A percentile compares a stretch with the other conserved stretches of the same genome.
phyloP scores from a whole-genome alignment of 768 basidiomycete genomes.

The Lentinus brumalis region DNA sequence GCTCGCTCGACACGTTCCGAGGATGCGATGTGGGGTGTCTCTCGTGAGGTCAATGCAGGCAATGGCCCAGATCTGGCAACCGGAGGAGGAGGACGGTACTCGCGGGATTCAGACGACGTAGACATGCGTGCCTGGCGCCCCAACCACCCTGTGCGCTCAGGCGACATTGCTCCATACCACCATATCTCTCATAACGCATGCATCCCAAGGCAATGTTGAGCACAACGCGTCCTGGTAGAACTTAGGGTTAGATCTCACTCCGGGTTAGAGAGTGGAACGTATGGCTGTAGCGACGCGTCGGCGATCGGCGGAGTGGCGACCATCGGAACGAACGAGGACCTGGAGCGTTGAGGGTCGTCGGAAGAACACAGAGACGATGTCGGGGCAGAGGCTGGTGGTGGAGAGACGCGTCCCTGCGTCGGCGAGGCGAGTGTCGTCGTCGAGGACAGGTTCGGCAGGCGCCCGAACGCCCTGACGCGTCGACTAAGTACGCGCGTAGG shows the following conservation, averaged over 20 bases:
- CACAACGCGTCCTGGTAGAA: slow-evolving; percentile 35
- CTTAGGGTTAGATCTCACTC: slow-evolving; percentile 69
- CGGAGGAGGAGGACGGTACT: slow-evolving; percentile 5
- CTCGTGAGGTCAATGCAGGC: slow-evolving; percentile 41
- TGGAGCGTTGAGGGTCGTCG: slow-evolving; percentile 48
- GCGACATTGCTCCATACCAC: slow-evolving; percentile 24
- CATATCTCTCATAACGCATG: slow-evolving; percentile 15
- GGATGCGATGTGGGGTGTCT: slow-evolving; percentile 45
- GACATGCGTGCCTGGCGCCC: slow-evolving; percentile 15
- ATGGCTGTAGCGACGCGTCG: slow-evolving; percentile 47
- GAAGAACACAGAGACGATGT: slow-evolving; percentile 15
- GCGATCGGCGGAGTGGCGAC: slow-evolving; percentile 31
- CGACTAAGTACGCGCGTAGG: too few relatives aligned
- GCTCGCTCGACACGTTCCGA: slow-evolving; percentile 48
- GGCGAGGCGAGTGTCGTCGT: slow-evolving; percentile 20
- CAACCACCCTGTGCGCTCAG: background rate
- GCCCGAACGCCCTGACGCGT: too few relatives aligned
- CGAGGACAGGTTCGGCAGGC: slow-evolving; percentile 3
- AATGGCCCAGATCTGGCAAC: slow-evolving; percentile 8
- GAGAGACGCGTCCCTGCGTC: slow-evolving; percentile 6
- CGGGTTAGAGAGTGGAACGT: slow-evolving; percentile 47
- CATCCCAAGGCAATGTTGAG: slow-evolving; percentile 35
- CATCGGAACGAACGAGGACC: slow-evolving; percentile 39
- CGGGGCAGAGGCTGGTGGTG: background rate
- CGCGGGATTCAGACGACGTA: slow-evolving; percentile 20